A percentile compares a stretch with the other conserved stretches of the same genome.
These are phyloP conservation scores for Acrocalymma vagum DNA, from an alignment of 2,329 filamentous ascomycete species.

Conservation along the genomic window DNA sequence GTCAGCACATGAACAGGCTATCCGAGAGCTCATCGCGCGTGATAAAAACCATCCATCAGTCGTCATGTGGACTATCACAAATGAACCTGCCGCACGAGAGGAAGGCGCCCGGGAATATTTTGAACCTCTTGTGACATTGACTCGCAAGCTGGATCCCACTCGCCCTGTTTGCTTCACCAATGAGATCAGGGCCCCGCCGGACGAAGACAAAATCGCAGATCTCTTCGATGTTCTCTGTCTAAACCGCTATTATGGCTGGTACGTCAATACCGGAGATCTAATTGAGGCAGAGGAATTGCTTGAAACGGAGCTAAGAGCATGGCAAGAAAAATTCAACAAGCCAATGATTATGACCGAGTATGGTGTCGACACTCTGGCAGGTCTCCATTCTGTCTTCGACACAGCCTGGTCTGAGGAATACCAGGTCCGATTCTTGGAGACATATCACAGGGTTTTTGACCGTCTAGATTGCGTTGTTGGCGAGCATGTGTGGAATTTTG, in stretches of 20 bases:
- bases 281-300: conserved; percentile 2
- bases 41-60: conserved; percentile 12
- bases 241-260: conserved; percentile 14
- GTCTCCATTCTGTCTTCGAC: conserved; percentile 2
- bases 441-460: conserved; percentile 9
- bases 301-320: conserved; percentile 3
- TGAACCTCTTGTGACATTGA: conserved; percentile 1
- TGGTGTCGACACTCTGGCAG: conserved; percentile 9
- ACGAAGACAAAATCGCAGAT: conserved; percentile 3
- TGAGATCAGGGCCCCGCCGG: conserved; percentile 1
- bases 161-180: conserved; percentile 11
- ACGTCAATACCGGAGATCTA: conserved; percentile 5
- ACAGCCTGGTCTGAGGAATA: conserved; percentile 9
- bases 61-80: conserved; percentile 9
- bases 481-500: conserved; percentile 11
- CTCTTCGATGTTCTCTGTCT: conserved; percentile 11
- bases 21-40: conserved; percentile 6
- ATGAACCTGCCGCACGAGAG: conserved; percentile 10
- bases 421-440: background rate
- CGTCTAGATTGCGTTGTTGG: conserved; percentile 2
- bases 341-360: conserved; percentile 14
- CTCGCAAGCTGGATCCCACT: conserved; percentile 3
- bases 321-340: conserved; percentile 11
- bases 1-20: conserved; percentile 1
- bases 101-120: conserved; percentile 9